These are phyloP conservation scores for Penicillium parvum DNA, from an alignment of 495 filamentous ascomycete genomes.

Conservation along the genomic window DNA sequence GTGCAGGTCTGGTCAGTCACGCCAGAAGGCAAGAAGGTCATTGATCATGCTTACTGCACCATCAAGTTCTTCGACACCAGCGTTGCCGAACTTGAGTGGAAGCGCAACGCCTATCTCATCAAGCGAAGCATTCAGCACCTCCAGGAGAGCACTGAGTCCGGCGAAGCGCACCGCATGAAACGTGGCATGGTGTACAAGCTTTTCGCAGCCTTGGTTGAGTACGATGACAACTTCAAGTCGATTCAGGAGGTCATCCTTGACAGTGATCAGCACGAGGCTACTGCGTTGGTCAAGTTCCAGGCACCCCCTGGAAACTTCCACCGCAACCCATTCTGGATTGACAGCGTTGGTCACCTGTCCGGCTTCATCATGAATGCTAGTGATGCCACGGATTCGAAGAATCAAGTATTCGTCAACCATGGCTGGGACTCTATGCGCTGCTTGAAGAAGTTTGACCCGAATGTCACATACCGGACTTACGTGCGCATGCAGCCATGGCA, in stretches of 20 bases:
- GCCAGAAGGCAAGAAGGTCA: constrained; percentile 41
- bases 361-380: constrained; percentile 81
- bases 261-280: constrained; percentile 66
- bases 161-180: constrained; percentile 55
- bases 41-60: constrained; percentile 48
- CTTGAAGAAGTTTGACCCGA: constrained; percentile 55
- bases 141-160: constrained; percentile 44
- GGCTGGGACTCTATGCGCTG: constrained; percentile 72
- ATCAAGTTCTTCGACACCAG: constrained; percentile 39
- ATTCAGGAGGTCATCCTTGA: constrained; percentile 75
- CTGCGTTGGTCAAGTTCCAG: constrained; percentile 64
- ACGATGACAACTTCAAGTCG: constrained; percentile 60
- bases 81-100: constrained; percentile 38
- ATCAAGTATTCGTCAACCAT: constrained; percentile 71
- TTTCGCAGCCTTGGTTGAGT: constrained; percentile 67
- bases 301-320: constrained; percentile 58
- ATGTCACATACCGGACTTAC: constrained; percentile 67
- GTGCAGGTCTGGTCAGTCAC: constrained; percentile 41
- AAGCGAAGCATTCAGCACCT: constrained; percentile 45
- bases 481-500: constrained; percentile 57
- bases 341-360: constrained; percentile 58
- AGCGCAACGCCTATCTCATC: constrained; percentile 44
- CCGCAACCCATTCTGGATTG: constrained; percentile 69
- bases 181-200: constrained; percentile 75
- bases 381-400: constrained; percentile 64